Evolutionary conservation across 1,284 basidiomycete species (phyloP).

Genomic region (Neotropicomus parvogracilis): DNA sequence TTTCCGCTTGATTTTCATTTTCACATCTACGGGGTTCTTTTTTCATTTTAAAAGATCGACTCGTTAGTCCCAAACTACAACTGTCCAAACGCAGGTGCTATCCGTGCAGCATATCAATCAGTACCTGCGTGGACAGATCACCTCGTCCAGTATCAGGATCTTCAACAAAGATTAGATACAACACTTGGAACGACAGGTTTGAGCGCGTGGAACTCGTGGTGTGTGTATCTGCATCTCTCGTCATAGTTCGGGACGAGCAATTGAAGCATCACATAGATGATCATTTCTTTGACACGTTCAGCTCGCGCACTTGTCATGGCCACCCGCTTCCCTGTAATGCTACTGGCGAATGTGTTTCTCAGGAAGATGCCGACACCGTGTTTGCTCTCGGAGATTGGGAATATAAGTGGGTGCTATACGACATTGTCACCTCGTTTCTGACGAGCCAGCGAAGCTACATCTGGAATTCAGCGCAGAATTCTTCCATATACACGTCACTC

Average conservation of each 20-base stretch:
- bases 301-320: conserved; percentile 46
- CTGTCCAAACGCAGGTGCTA: conserved; percentile 44
- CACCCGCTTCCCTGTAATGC: conserved; percentile 49
- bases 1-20: not conserved
- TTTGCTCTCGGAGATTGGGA: conserved; percentile 45
- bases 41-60: conserved; percentile 37
- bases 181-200: conserved; percentile 46
- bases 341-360: conserved; percentile 42
- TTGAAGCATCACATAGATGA: conserved; percentile 31
- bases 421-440: not conserved
- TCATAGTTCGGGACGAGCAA: not conserved
- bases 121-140: conserved; percentile 51
- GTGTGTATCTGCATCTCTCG: conserved; percentile 22
- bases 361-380: conserved; percentile 42
- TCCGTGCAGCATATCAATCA: conserved; percentile 44
- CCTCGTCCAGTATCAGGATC: conserved; percentile 38
- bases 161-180: conserved; percentile 41
- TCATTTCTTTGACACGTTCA: conserved; percentile 49
- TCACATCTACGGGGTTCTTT: too few species aligned
- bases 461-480: conserved; percentile 44
- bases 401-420: conserved; percentile 41
- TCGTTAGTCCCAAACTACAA: conserved; percentile 48
- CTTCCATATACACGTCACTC: conserved; percentile 44
- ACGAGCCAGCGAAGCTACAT: conserved; percentile 40
- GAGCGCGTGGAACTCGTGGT: conserved; percentile 48